Conservation (phyloP, 78 protist genomes). For the Pigoraptor vietnamica region DNA sequence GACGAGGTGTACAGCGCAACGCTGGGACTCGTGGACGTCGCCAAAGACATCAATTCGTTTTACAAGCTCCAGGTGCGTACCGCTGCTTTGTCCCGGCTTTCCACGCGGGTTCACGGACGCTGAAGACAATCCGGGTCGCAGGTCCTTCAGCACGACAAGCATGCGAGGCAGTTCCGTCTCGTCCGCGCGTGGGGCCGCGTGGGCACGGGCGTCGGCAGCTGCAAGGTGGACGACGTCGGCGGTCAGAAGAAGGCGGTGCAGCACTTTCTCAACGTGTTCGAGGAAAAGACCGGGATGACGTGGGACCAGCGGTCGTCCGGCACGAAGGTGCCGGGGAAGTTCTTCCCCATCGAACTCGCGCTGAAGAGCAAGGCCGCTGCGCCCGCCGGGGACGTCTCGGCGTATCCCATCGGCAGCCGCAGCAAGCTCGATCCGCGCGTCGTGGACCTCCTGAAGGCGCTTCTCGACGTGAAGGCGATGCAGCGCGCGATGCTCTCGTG, state of each 20-base stretch:
- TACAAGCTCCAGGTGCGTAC: background rate
- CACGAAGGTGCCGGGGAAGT: background rate
- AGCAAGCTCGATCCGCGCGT: background rate
- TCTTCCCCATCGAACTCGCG: background rate
- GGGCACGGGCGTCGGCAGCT: background rate
- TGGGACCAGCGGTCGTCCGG: background rate
- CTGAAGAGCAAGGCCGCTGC: too few relatives aligned
- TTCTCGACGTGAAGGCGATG: slow-evolving; percentile 16
- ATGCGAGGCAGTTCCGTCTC: background rate
- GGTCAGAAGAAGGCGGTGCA: background rate
- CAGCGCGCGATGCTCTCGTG: slow-evolving; percentile 11
- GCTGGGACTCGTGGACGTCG: background rate
- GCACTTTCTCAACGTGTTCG: background rate
- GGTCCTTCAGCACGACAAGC: background rate
- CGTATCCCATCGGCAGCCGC: background rate
- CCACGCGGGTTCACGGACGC: background rate
- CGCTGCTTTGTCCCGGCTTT: background rate
- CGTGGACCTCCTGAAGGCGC: background rate
- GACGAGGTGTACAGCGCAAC: background rate
- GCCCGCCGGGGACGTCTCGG: background rate
- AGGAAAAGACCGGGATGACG: background rate
- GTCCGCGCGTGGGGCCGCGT: background rate
- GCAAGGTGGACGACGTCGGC: background rate
- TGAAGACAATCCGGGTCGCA: background rate
- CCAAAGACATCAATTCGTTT: background rate